Conservation (phyloP, 306 rosid species). For the Trifolium subterraneum region DNA sequence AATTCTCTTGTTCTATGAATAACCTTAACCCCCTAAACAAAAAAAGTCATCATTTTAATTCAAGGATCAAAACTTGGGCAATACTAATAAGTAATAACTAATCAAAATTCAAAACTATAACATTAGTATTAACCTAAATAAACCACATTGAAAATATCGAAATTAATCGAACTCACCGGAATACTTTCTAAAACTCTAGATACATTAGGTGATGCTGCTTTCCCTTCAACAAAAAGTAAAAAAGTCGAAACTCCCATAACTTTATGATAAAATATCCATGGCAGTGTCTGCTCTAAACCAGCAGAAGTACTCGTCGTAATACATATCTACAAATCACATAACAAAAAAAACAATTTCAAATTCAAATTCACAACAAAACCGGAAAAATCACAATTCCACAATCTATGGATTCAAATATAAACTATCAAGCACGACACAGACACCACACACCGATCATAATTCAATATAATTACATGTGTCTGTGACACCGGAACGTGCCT, state of each 20-base stretch:
- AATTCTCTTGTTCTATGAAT: constrained; percentile 83
- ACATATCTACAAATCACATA: constrained; percentile 57
- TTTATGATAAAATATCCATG: constrained; percentile 95
- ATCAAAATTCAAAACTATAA: background rate
- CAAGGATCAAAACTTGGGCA: constrained; percentile 30
- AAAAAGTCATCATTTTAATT: constrained; percentile 14
- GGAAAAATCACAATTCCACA: background rate
- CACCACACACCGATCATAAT: too few relatives aligned
- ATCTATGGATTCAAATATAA: too few relatives aligned
- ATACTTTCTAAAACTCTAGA: constrained; percentile 78
- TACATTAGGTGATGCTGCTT: constrained; percentile 86
- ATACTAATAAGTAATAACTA: background rate
- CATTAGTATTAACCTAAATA: background rate
- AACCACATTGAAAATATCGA: background rate
- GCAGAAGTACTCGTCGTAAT: constrained; percentile 85
- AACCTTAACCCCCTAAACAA: constrained; percentile 83
- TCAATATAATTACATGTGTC: too few relatives aligned
- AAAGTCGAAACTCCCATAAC: constrained; percentile 89
- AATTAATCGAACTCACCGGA: constrained; percentile 65
- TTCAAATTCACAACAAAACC: background rate
- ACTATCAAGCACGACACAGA: too few relatives aligned
- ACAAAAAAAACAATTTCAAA: background rate
- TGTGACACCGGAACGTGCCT: too few relatives aligned
- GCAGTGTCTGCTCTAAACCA: constrained; percentile 86
- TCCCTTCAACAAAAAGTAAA: constrained; percentile 91